Conservation (phyloP, 495 filamentous ascomycete genomes). For the Penicilliopsis zonata region DNA sequence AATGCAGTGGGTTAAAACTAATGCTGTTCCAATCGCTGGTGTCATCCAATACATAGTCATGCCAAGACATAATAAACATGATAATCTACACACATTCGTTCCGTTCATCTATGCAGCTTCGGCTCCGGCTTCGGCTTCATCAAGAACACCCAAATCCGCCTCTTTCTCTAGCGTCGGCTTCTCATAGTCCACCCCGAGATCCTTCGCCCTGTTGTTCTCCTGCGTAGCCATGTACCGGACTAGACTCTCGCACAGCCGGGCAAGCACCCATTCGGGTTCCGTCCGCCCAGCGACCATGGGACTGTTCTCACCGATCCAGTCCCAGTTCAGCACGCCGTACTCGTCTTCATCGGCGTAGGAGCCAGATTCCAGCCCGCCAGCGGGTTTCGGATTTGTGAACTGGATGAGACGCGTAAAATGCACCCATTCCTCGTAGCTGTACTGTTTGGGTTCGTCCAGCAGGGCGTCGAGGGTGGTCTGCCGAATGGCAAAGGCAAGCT, state of each 20-base stretch:
- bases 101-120: background rate
- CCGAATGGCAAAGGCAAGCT: conserved; percentile 43
- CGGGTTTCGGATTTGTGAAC: conserved; percentile 32
- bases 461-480: conserved; percentile 34
- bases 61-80: too few relatives aligned
- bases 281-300: conserved; percentile 44
- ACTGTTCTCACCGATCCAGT: conserved; percentile 55
- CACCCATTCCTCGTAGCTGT: conserved; percentile 55
- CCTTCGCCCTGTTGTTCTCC: conserved; percentile 7
- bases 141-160: background rate
- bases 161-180: background rate
- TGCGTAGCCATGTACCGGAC: conserved; percentile 36
- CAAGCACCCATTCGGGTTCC: conserved; percentile 49
- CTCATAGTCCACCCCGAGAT: background rate
- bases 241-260: conserved; percentile 47
- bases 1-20: too few relatives aligned
- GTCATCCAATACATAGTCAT: too few relatives aligned
- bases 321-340: conserved; percentile 48
- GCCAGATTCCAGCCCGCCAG: background rate
- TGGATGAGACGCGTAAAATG: conserved; percentile 48
- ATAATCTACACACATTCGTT: too few relatives aligned
- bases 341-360: conserved; percentile 37
- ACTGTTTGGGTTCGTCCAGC: conserved; percentile 26
- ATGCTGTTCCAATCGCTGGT: too few relatives aligned
- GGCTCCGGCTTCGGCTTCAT: background rate